Evolutionary conservation across 169 alveolate genomes (phyloP), one percentile per base, ranked within the genome.

Genomic region (Eimeria necatrix): DNA sequence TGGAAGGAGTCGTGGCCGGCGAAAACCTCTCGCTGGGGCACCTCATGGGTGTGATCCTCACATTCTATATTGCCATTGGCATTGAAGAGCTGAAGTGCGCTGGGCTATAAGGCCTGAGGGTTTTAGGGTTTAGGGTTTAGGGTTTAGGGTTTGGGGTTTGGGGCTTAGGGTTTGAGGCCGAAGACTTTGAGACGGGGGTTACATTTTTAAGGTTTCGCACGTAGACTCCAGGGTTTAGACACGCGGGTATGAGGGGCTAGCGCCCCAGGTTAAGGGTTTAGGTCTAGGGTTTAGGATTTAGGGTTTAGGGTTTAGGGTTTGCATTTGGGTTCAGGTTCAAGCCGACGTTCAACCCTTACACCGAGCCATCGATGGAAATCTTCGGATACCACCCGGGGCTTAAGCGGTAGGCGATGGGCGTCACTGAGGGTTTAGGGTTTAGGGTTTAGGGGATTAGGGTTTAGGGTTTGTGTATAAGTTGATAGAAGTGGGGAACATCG

Each of bases 311-410:
- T 56, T 8, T 56, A 56, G 20, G 64, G 5, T 9, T 41, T 41
- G 18, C 46, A 12, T 12, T 10, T 41, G 68, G 10, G 32, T 60
- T 22, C 94, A 93, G 98, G 96, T 99, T 99, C 98, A 99, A 99
- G 97, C 99, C 99, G 20, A 99, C 99, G 24, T 99, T 98, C 97
- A 99, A 99, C 96, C 99, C 99, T 22, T 99, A 99, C 97, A 99
- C 99, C 49, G 99, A 99, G 96, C 99, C 99, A n/a, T 93, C 99
- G 14, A 98, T 99, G 99, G 99, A 99, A 97, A 98, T 99, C 22
- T 99, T 98, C 97, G 99, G 99, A 18, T 99, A 96, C 96, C 99
- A 99, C 85, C 99, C 99, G 12, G 96, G 96, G 52, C 97, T 98
- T 52, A 61, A 61, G n/a, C 73, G 73, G 73, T 61, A 61, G 73